Base-by-base conservation (phyloP, 257 asterid species). In the Forsythia viridissima region DNA sequence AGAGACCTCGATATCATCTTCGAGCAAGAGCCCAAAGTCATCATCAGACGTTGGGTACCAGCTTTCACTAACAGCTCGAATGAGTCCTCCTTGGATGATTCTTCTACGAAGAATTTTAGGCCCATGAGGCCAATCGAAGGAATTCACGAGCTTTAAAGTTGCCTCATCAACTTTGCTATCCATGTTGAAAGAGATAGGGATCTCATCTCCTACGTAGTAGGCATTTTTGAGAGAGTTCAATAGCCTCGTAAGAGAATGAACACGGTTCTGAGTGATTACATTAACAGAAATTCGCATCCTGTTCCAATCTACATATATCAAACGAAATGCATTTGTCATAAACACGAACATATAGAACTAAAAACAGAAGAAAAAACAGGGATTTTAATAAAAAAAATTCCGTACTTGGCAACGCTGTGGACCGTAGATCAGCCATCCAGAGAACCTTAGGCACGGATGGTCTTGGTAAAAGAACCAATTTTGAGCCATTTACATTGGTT, bases 11-110 rank as follows among this genome's bases (percentile, higher is more conserved):
- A 95, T 95, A 76, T 95, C 99, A 41, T 95, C 99, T 81, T 95
- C 99, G 0, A 95, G 92, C 43, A 95, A 39, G 0, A 95, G 92
- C 38, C 98, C 99, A 65, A 85, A 95, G 34, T 95, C 93, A 46
- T 95, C 94, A 73, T 93, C 96, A 2, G 98, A 89, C 8, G 99
- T 73, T 0, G 99, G 99, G 77, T 92, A 95, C 99, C 99, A 93
- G 82, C 97, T 93, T 73, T 95, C 97, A 30, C 97, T 93, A 2
- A 95, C 98, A 0, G 99, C 99, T 0, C 98, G 91, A 42, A 95
- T 93, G 0, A 95, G 89, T 21, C 99, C 98, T 21, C 99, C 99
- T 65, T 93, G 99, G 80, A 95, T 91, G 89, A 95, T 95, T 70
- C 98, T 79, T 65, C 99, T 80, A 6, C 98, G 90, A 2, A 91